A percentile compares a stretch with the other conserved stretches of the same genome.
phyloP scores from a whole-genome alignment of 1,284 basidiomycete genomes.

The Coniferiporia sulphurascens region DNA sequence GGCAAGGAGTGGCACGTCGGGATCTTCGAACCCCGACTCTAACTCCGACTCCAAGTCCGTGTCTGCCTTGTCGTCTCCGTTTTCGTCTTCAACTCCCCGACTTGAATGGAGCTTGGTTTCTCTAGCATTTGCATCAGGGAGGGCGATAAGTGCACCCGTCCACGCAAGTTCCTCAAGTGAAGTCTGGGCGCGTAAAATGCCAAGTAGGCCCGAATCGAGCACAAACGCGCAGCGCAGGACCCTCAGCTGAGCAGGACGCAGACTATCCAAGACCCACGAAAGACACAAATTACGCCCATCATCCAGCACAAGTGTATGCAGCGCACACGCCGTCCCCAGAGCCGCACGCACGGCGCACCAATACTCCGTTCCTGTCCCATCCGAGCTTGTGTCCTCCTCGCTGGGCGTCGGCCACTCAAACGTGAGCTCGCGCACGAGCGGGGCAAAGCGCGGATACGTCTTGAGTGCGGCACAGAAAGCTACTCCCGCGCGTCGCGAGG shows the following conservation, averaged over 20 bases:
- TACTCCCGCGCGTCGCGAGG: background rate
- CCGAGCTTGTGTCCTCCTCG: background rate
- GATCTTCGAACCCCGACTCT: background rate
- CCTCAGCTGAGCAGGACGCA: background rate
- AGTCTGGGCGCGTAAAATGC: background rate
- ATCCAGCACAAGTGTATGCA: conserved; percentile 3
- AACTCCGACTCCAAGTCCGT: background rate
- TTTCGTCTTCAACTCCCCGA: too few relatives aligned
- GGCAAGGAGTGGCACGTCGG: conserved; percentile 6
- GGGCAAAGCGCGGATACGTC: conserved; percentile 1
- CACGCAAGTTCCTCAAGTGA: conserved; percentile 4
- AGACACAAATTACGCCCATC: conserved; percentile 1
- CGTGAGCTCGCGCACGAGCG: conserved; percentile 2
- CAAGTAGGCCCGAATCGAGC: conserved; percentile 4
- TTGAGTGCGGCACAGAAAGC: background rate
- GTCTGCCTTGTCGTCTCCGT: background rate
- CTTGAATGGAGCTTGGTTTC: too few relatives aligned
- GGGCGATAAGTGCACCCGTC: conserved; percentile 4
- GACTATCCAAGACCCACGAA: conserved; percentile 2
- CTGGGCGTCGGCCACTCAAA: background rate
- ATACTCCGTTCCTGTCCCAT: background rate
- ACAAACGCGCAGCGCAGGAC: conserved; percentile 8
- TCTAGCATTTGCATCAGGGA: too few relatives aligned
- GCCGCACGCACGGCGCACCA: background rate
- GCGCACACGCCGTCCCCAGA: background rate